Percentiles rank a stretch among this genome's conserved stretches.
Evolutionary conservation across 2,329 filamentous ascomycete species (phyloP).

Genomic region (Alternaria tenuissima): DNA sequence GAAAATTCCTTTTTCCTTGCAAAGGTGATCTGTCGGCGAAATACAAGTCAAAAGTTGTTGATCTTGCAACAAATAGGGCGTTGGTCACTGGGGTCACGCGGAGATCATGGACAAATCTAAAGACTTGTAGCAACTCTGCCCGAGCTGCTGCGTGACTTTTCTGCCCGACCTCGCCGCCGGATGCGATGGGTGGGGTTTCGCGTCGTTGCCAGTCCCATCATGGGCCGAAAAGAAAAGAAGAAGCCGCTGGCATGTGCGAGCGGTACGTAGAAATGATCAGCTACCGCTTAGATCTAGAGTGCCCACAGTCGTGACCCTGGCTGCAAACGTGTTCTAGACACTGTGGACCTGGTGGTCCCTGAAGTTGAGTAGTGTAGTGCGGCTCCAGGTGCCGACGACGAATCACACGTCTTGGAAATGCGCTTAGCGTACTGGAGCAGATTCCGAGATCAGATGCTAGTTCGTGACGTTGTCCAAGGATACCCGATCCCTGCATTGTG

Average conservation of each 20-base stretch:
- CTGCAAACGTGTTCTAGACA: conserved; percentile 1
- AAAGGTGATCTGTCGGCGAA: background rate
- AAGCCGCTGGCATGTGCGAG: conserved; percentile 3
- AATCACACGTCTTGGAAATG: background rate
- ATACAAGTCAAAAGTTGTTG: background rate
- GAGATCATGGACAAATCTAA: background rate
- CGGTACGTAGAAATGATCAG: background rate
- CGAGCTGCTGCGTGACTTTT: background rate
- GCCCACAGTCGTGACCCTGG: background rate
- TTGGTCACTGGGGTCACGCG: background rate
- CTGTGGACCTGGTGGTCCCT: background rate
- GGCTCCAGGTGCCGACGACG: background rate
- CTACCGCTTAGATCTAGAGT: background rate
- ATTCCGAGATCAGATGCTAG: background rate
- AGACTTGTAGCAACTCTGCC: conserved; percentile 3
- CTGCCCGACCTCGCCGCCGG: background rate
- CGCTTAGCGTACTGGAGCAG: background rate
- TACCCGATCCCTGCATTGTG: background rate
- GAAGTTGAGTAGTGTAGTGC: background rate
- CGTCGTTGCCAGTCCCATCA: background rate
- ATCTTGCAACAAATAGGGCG: background rate
- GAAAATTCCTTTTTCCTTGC: background rate
- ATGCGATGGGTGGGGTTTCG: background rate
- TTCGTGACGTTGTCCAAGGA: background rate
- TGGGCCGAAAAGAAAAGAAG: background rate